phyloP scores from a whole-genome alignment of 805 yeast genomes.

The Candida insectorum region DNA sequence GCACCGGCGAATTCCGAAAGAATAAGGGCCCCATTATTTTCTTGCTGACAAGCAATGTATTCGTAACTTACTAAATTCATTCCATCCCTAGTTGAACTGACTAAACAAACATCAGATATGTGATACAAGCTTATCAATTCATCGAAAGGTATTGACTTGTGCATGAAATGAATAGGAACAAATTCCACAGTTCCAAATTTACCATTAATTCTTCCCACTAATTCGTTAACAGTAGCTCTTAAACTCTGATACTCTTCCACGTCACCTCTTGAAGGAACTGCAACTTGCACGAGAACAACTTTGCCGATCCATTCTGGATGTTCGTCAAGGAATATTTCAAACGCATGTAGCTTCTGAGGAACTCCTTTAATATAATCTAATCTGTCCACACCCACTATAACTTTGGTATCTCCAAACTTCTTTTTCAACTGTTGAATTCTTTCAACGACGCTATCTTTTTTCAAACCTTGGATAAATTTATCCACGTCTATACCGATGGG shows the following conservation, averaged over 20 bases:
- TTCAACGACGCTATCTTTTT: conserved; percentile 55
- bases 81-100: conserved; percentile 94
- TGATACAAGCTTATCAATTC: conserved; percentile 87
- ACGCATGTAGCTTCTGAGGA: conserved; percentile 94
- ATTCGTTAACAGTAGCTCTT: conserved; percentile 90
- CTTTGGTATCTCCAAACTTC: conserved; percentile 72
- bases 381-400: conserved; percentile 95
- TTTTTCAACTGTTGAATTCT: conserved; percentile 61
- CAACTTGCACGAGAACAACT: conserved; percentile 92
- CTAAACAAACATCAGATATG: conserved; percentile 85
- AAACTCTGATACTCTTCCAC: conserved; percentile 96
- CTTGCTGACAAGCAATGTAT: conserved; percentile 92
- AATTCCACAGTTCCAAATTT: conserved; percentile 95
- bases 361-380: conserved; percentile 97
- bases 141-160: conserved; percentile 84
- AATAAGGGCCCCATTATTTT: conserved; percentile 80
- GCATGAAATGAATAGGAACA: conserved; percentile 96
- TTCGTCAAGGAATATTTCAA: conserved; percentile 85
- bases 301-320: conserved; percentile 99
- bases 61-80: conserved; percentile 97
- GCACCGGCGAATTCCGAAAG: conserved; percentile 98
- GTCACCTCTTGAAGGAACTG: conserved; percentile 96
- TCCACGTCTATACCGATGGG: conserved; percentile 99
- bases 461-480: conserved; percentile 77
- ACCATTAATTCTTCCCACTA: conserved; percentile 96